phyloP scores from a whole-genome alignment of 139 green algal species.

The Micractinium sp. region DNA sequence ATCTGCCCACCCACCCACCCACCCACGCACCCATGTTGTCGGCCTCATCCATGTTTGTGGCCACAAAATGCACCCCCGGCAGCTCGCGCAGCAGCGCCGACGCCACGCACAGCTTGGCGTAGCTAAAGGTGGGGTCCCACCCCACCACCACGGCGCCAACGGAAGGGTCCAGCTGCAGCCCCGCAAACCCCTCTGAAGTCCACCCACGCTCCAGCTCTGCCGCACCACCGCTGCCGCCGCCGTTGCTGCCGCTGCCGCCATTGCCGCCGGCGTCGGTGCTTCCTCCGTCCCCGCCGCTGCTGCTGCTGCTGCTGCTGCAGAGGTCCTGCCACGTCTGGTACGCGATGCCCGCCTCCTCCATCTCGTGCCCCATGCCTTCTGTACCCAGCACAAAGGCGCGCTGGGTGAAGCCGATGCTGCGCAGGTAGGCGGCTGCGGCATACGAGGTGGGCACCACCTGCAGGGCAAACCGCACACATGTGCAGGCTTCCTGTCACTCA shows the following conservation, averaged over 20 bases:
- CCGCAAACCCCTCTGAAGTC: not conserved
- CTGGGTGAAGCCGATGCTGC: slow-evolving; percentile 54
- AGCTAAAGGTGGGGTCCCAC: slow-evolving; percentile 66
- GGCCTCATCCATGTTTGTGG: slow-evolving; percentile 65
- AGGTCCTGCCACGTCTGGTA: slow-evolving; percentile 36
- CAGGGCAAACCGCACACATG: no score
- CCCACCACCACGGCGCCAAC: slow-evolving; percentile 64
- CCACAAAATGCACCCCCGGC: slow-evolving; percentile 67
- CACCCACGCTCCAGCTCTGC: slow-evolving; percentile 32
- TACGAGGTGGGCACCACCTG: slow-evolving; percentile 73
- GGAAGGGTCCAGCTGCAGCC: slow-evolving; percentile 55
- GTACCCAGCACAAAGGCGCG: slow-evolving; percentile 60
- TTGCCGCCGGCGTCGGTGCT: not conserved
- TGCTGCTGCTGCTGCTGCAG: not conserved
- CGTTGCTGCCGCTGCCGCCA: not conserved
- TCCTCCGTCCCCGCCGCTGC: slow-evolving; percentile 22
- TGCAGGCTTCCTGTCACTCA: no score
- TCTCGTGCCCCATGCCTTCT: slow-evolving; percentile 55
- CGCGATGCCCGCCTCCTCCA: slow-evolving; percentile 38
- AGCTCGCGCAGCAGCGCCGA: slow-evolving; percentile 61
- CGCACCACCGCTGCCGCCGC: not conserved
- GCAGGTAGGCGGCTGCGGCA: slow-evolving; percentile 71
- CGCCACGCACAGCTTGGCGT: slow-evolving; percentile 52
- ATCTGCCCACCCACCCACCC: not conserved
- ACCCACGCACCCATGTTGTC: slow-evolving; percentile 47